Evolutionary conservation across 768 basidiomycete species (phyloP).

Genomic region (Dioszegia aurantiaca): DNA sequence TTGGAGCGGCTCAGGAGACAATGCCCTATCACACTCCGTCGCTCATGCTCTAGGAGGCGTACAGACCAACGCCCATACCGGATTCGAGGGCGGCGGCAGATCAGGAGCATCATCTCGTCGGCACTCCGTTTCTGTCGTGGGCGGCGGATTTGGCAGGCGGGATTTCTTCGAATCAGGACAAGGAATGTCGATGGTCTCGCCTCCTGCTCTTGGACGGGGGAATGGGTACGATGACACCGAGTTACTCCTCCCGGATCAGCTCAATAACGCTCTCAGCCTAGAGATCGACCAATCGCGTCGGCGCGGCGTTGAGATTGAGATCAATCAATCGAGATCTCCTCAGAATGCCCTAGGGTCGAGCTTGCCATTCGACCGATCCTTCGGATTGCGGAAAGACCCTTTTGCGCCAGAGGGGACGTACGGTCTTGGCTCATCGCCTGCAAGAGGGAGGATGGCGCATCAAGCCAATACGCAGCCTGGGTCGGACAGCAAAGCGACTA

Average conservation of each 20-base stretch:
- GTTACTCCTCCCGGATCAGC: constrained; percentile 32
- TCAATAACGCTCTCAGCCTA: constrained; percentile 41
- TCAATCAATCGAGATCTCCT: background rate
- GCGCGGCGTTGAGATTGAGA: constrained; percentile 25
- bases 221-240: constrained; percentile 38
- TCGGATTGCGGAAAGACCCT: constrained; percentile 7
- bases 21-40: constrained; percentile 29
- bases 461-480: constrained; percentile 2
- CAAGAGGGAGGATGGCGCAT: constrained; percentile 21
- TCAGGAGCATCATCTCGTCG: constrained; percentile 44
- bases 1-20: constrained; percentile 17
- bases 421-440: constrained; percentile 24
- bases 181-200: constrained; percentile 29
- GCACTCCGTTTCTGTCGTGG: constrained; percentile 48
- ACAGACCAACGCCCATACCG: constrained; percentile 10
- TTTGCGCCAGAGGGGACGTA: constrained; percentile 3
- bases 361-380: constrained; percentile 4
- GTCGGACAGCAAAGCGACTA: constrained; percentile 22
- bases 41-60: constrained; percentile 31
- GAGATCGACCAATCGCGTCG: constrained; percentile 35
- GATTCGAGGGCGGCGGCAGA: constrained; percentile 22
- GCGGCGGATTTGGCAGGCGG: constrained; percentile 44
- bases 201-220: constrained; percentile 2
- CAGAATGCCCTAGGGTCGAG: constrained; percentile 7
- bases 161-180: constrained; percentile 44